Conservation (phyloP, 2,329 filamentous ascomycete genomes). For the Ascochyta lentis region DNA sequence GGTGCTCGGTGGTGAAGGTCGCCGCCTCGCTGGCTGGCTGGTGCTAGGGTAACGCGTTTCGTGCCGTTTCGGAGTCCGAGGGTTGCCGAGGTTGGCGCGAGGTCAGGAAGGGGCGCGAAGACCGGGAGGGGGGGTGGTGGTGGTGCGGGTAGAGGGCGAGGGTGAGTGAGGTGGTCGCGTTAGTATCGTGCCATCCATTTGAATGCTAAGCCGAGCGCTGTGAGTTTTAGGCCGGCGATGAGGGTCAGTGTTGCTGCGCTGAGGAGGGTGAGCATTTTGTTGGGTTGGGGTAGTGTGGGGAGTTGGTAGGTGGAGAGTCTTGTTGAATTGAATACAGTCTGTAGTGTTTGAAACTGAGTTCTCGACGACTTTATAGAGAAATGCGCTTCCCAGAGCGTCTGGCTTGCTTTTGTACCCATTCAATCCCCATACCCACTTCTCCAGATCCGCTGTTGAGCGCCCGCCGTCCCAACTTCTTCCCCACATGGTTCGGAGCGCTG, state of each 20-base stretch:
- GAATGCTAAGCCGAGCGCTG: slow-evolving; percentile 37
- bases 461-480: slow-evolving; percentile 9
- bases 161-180: neutral
- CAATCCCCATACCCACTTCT: neutral
- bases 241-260: slow-evolving; percentile 26
- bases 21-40: too few relatives aligned
- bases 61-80: too few relatives aligned
- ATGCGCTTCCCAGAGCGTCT: neutral
- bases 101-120: too few relatives aligned
- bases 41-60: too few relatives aligned
- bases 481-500: slow-evolving; percentile 5
- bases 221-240: slow-evolving; percentile 39
- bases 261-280: slow-evolving; percentile 12
- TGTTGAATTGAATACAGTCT: neutral
- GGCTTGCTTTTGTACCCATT: slow-evolving; percentile 11
- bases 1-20: too few relatives aligned
- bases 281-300: neutral
- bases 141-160: too few relatives aligned
- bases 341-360: too few relatives aligned
- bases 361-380: neutral
- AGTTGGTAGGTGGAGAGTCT: too few relatives aligned
- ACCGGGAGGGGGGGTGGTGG: neutral
- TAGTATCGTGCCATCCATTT: slow-evolving; percentile 36
- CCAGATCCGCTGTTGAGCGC: slow-evolving; percentile 3
- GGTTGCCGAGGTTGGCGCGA: too few relatives aligned